Evolutionary conservation across 108 stramenopile genomes (phyloP).

Genomic region (Fistulifera pelliculosa): DNA sequence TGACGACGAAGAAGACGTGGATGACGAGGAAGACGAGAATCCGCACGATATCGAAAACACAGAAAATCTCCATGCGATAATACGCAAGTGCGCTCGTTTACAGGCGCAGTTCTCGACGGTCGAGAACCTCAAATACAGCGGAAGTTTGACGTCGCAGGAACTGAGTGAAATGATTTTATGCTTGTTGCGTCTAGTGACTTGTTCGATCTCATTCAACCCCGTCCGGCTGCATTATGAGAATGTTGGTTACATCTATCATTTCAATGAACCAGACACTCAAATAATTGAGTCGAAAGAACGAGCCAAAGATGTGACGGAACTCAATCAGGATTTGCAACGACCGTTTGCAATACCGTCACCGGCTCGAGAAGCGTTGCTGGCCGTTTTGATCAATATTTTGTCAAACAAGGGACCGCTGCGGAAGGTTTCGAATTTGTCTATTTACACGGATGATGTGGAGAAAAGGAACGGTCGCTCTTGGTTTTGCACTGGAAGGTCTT

Average conservation of each 20-base stretch:
- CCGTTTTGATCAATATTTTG: constrained; percentile 47
- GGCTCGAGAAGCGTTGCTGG: constrained; percentile 58
- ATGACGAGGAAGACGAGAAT: constrained; percentile 16
- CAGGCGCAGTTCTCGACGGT: constrained; percentile 54
- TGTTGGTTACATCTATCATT: constrained; percentile 35
- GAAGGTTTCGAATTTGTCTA: constrained; percentile 61
- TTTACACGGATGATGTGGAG: constrained; percentile 18
- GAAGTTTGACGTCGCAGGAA: constrained; percentile 44
- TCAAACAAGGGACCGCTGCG: constrained; percentile 65
- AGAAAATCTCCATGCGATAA: not conserved
- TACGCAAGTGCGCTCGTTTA: constrained; percentile 41
- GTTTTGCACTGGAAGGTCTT: constrained; percentile 61
- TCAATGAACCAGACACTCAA: constrained; percentile 3
- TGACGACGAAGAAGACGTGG: constrained; percentile 22
- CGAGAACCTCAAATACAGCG: constrained; percentile 52
- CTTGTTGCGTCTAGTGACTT: constrained; percentile 48
- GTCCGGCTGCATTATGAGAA: constrained; percentile 32
- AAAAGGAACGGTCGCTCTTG: constrained; percentile 22
- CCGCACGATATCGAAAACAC: not conserved
- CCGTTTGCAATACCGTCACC: constrained; percentile 70
- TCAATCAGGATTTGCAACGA: constrained; percentile 14
- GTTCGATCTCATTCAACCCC: constrained; percentile 32
- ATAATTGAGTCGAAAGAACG: not conserved
- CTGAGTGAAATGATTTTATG: constrained; percentile 53
- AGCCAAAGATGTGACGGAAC: constrained; percentile 8